Percentiles rank a stretch among this genome's conserved stretches.
phyloP scores from a whole-genome alignment of 768 basidiomycete species.

The Boletus rubroflammeus region DNA sequence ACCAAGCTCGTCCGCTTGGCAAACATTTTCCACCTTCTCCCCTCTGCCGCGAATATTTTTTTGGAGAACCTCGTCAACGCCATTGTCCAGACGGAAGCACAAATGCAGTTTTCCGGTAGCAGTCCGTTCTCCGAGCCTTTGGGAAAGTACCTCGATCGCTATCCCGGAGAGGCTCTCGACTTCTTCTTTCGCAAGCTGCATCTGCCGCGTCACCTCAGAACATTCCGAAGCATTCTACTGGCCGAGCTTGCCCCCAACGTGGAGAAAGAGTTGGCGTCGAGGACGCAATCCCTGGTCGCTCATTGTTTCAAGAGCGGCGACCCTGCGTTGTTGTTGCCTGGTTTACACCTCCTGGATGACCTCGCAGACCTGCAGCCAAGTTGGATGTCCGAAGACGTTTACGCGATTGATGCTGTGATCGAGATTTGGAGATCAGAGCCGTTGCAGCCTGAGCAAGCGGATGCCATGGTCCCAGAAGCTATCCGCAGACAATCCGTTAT shows the following conservation, averaged over 20 bases:
- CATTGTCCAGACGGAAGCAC: slow-evolving; percentile 88
- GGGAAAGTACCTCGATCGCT: slow-evolving; percentile 87
- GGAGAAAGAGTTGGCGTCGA: slow-evolving; percentile 61
- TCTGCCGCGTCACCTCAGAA: slow-evolving; percentile 75
- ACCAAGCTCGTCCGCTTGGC: slow-evolving; percentile 91
- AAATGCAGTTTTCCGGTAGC: slow-evolving; percentile 83
- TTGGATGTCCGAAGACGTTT: slow-evolving; percentile 69
- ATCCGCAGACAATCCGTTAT: slow-evolving; percentile 63
- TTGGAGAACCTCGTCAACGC: slow-evolving; percentile 82
- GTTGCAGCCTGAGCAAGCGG: slow-evolving; percentile 41
- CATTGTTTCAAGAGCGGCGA: slow-evolving; percentile 51
- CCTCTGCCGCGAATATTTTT: slow-evolving; percentile 90
- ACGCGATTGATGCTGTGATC: slow-evolving; percentile 68
- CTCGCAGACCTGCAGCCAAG: slow-evolving; percentile 58
- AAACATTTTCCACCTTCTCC: slow-evolving; percentile 95
- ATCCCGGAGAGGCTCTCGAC: slow-evolving; percentile 79
- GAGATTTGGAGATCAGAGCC: slow-evolving; percentile 64
- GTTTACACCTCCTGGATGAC: slow-evolving; percentile 75
- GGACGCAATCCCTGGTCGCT: slow-evolving; percentile 51
- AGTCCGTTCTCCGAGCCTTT: slow-evolving; percentile 94
- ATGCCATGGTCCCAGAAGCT: slow-evolving; percentile 44
- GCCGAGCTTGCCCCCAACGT: slow-evolving; percentile 76
- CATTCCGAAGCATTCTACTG: slow-evolving; percentile 77
- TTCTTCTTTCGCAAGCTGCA: slow-evolving; percentile 81
- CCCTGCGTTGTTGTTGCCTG: slow-evolving; percentile 54